Evolutionary conservation across 139 green algal species (phyloP).

Genomic region (Chlorella ohadii): DNA sequence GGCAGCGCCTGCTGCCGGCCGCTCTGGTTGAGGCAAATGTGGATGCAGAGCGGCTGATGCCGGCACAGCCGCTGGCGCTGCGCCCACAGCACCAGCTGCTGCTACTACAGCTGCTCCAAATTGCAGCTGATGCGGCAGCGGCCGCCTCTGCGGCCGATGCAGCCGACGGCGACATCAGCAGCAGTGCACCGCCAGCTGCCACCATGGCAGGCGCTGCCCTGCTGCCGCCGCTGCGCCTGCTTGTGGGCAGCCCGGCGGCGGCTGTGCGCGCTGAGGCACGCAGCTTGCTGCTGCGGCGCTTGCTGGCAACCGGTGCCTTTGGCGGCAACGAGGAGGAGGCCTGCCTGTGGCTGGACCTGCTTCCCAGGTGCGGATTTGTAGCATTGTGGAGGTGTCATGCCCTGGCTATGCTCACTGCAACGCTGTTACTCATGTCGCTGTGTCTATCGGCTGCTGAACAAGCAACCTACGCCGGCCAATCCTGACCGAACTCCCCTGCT

Average conservation of each 20-base stretch:
- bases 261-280: constrained; percentile 28
- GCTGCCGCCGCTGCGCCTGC: constrained; percentile 31
- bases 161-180: background rate
- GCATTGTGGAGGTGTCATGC: background rate
- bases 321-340: constrained; percentile 38
- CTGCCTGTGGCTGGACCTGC: constrained; percentile 52
- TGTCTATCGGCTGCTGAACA: no score
- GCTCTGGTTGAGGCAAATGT: constrained; percentile 53
- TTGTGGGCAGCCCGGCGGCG: constrained; percentile 20
- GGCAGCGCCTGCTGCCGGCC: constrained; percentile 48
- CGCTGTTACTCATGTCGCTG: no score
- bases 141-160: background rate
- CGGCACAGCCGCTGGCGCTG: background rate
- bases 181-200: background rate
- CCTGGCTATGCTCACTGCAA: background rate
- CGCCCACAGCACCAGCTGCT: constrained; percentile 33
- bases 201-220: background rate
- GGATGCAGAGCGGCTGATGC: constrained; percentile 49
- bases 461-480: no score
- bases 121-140: background rate
- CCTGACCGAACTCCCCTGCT: background rate
- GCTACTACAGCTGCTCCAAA: constrained; percentile 8
- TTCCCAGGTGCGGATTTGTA: constrained; percentile 4
- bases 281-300: background rate
- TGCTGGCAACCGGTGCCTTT: constrained; percentile 38